Evolutionary conservation across 2,329 filamentous ascomycete species (phyloP), one percentile per base, ranked within the genome.

Genomic region (Pseudogymnoascus sp.): DNA sequence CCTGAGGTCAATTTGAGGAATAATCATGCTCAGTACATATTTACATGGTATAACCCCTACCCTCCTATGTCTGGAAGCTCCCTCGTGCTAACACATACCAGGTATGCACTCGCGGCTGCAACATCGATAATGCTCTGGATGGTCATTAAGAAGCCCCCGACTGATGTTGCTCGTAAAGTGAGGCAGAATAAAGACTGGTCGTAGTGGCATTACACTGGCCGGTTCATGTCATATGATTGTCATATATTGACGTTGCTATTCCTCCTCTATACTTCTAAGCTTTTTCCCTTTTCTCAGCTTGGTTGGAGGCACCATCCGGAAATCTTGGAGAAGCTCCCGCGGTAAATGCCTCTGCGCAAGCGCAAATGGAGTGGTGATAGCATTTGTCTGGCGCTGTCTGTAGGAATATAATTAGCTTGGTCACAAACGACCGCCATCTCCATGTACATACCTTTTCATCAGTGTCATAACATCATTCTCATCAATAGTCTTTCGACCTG

Each of bases 1-100:
- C 84, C 95, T 4, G 91, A 96, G 77, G 93, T 99, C 65, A 96
- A 96, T 74, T 79, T 99, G 72, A 85, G 91, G 74, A 99, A 99
- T 74, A 97, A 96, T 77, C 95, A 99, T 76, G 87, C 91, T 67
- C 95, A 97, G 80, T 99, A 99, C 76, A 99, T 99, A 69, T 95
- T 97, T 76, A 99, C 95, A 68, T 99, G 95, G 95, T 97, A 85
- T 72, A 86, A 77, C 42, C 50, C 33, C 38, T 38, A 35, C 63
- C 37, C 40, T 29, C 35, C 26, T 44, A 16, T 8, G 4, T 35
- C 47, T 56, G 63, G 24, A 61, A 64, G 33, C 4, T 64, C 6
- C 29, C 24, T 62, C 35, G 35, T 59, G 33, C 63, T 56, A 62
- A 65, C 26, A 13, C 42, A 47, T 60, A 59, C 33, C 68, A 96